Percentiles rank a stretch among this genome's conserved stretches.
Evolutionary conservation across 139 green algal genomes (phyloP).

Genomic region (Chlamydomonas urium): DNA sequence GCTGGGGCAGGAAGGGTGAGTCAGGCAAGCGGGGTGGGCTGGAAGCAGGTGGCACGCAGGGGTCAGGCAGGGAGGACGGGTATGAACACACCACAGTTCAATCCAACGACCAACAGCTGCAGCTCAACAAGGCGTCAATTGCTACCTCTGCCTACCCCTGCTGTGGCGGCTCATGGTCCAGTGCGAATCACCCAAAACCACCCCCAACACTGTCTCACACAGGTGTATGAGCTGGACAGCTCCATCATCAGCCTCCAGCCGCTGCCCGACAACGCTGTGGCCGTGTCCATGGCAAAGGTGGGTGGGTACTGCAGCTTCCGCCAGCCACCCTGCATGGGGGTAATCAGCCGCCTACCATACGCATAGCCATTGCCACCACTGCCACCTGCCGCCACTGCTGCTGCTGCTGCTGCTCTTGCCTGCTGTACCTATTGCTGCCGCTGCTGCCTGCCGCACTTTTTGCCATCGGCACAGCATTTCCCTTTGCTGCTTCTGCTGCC

Average conservation of each 20-base stretch:
- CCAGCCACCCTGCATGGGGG: too few species aligned
- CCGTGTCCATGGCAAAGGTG: slow-evolving; percentile 6
- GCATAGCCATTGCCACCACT: not conserved
- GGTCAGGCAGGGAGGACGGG: not conserved
- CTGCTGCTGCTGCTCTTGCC: not conserved
- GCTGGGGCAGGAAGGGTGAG: not conserved
- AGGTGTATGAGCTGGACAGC: not conserved
- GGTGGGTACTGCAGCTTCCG: too few species aligned
- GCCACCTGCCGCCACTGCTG: not conserved
- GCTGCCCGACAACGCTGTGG: not conserved
- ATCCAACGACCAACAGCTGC: not conserved
- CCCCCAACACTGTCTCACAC: not conserved
- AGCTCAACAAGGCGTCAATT: not conserved
- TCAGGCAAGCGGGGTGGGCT: not conserved
- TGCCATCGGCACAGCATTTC: not conserved
- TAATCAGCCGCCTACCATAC: too few species aligned
- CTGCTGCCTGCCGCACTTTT: not conserved
- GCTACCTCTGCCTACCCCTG: too few species aligned
- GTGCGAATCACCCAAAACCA: too few species aligned
- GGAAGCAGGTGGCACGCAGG: not conserved
- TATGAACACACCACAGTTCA: not conserved
- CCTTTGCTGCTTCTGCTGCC: not conserved
- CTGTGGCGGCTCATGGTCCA: not conserved
- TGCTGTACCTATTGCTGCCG: not conserved
- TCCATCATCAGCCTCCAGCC: not conserved